A percentile compares a stretch with the other conserved stretches of the same genome.
Evolutionary conservation across 352 stramenopile species (phyloP).

Genomic region (Pseudoperonospora humuli): DNA sequence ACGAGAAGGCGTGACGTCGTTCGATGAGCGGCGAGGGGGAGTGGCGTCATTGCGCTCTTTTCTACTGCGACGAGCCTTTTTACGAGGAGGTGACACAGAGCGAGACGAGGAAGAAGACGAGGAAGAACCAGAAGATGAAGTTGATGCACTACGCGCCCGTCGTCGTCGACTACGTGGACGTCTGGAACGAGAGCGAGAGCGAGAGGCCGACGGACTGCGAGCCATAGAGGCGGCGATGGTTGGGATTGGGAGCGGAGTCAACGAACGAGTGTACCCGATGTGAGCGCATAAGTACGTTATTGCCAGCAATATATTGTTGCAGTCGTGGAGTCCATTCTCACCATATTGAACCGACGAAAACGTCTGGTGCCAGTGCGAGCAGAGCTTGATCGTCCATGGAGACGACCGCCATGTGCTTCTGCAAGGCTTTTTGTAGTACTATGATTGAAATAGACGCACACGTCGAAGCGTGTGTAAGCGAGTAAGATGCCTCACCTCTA

Average conservation of each 20-base stretch:
- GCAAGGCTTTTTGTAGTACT: no score
- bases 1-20: neutral
- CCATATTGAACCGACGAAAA: no score
- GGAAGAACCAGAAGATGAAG: constrained; percentile 14
- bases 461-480: no score
- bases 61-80: constrained; percentile 12
- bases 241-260: neutral
- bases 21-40: constrained; percentile 9
- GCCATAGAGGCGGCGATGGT: constrained; percentile 7
- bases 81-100: constrained; percentile 23
- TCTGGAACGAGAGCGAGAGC: constrained; percentile 15
- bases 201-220: constrained; percentile 22
- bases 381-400: no score
- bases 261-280: no score
- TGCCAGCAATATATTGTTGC: neutral
- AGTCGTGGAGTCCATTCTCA: no score
- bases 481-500: no score
- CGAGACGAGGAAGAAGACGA: constrained; percentile 13
- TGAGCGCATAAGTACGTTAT: no score
- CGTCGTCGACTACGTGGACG: constrained; percentile 8
- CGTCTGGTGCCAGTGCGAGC: no score
- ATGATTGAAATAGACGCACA: no score
- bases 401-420: no score
- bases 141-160: constrained; percentile 14
- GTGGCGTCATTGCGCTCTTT: neutral